Evolutionary conservation across 441 rosid genomes (phyloP).

Genomic region (Gossypium schwendimanii): DNA sequence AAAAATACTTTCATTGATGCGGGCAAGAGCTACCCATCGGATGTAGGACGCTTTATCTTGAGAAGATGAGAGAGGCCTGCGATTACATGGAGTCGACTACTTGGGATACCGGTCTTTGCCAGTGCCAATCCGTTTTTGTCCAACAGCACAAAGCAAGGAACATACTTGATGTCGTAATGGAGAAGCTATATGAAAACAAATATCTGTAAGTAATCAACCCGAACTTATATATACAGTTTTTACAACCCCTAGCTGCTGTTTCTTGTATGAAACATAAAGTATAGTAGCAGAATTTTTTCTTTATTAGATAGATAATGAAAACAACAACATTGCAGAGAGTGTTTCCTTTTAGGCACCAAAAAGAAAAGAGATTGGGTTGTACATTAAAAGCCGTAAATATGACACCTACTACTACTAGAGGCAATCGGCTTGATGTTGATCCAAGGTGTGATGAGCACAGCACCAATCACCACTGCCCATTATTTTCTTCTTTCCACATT

Average conservation of each 20-base stretch:
- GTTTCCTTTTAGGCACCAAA: neutral
- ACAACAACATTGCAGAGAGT: neutral
- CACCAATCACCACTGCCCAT: neutral
- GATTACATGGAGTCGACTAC: constrained; percentile 71
- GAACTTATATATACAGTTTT: no score
- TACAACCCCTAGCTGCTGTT: neutral
- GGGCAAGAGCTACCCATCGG: no score
- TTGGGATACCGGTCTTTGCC: constrained; percentile 77
- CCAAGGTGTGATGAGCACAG: neutral
- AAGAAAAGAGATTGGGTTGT: neutral
- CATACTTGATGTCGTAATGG: constrained; percentile 73
- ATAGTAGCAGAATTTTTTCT: neutral
- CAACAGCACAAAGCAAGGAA: constrained; percentile 86
- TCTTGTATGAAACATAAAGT: neutral
- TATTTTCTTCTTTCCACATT: constrained; percentile 1
- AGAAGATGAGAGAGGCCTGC: constrained; percentile 54
- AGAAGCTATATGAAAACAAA: constrained; percentile 53
- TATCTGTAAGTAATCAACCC: constrained; percentile 4
- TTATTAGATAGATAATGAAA: neutral
- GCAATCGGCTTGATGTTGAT: neutral
- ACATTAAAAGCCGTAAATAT: neutral
- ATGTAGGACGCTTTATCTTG: neutral
- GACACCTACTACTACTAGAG: neutral
- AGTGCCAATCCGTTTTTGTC: constrained; percentile 74
- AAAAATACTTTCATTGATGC: no score